Evolutionary conservation across 2,329 filamentous ascomycete species (phyloP).

Genomic region (Paraconiothyrium brasiliense): DNA sequence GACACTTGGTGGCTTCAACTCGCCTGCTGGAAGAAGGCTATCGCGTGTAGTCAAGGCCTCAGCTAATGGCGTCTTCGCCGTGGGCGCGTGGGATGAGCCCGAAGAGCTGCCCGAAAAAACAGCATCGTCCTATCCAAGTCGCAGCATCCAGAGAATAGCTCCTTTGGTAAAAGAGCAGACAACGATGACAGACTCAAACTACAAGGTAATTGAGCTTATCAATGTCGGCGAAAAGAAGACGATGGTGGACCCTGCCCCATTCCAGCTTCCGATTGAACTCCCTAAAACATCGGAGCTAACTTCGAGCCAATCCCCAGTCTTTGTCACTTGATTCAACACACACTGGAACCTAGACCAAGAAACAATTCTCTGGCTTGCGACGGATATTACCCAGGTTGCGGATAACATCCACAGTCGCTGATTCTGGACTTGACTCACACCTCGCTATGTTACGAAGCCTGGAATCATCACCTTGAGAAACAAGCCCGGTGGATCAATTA

Average conservation of each 20-base stretch:
- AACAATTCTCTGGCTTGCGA: neutral
- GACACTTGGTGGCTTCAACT: slow-evolving; percentile 32
- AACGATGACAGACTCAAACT: neutral
- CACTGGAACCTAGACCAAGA: neutral
- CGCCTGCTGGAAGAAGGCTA: slow-evolving; percentile 32
- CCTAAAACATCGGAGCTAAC: neutral
- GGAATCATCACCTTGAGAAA: neutral
- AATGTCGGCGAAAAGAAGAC: slow-evolving; percentile 10
- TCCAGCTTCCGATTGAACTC: neutral
- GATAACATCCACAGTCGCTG: too few species aligned
- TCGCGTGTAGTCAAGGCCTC: slow-evolving; percentile 24
- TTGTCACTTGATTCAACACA: neutral
- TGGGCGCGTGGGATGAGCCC: slow-evolving; percentile 21
- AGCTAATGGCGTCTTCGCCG: slow-evolving; percentile 22
- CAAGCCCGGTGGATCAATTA: neutral
- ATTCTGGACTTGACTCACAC: neutral
- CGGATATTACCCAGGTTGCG: neutral
- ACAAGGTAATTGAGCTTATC: slow-evolving; percentile 6
- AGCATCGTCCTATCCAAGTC: neutral
- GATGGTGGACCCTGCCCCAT: neutral
- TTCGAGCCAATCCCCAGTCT: neutral
- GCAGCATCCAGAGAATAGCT: neutral
- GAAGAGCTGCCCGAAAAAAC: neutral
- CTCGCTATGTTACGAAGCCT: neutral
- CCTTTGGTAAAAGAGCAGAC: neutral